These are phyloP conservation scores for Rhodotorula graminis DNA, from an alignment of 768 basidiomycete genomes.

Conservation along the genomic window DNA sequence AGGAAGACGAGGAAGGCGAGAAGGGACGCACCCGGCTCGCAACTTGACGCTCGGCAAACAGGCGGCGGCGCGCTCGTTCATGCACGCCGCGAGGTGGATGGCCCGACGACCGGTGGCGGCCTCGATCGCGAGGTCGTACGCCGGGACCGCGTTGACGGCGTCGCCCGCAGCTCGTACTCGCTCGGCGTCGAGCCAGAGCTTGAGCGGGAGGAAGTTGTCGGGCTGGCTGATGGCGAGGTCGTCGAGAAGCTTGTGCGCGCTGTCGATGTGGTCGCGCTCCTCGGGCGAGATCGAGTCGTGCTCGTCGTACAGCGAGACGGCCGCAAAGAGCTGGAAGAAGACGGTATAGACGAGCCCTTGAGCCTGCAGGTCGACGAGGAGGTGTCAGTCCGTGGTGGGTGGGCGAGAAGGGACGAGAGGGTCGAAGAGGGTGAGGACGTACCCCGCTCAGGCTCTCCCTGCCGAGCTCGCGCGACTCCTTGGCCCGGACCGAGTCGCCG, in stretches of 20 bases:
- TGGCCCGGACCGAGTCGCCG: conserved; percentile 5
- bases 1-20: fast-evolving
- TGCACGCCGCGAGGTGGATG: conserved; percentile 10
- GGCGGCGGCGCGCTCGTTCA: conserved; percentile 30
- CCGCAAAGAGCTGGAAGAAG: conserved; percentile 32
- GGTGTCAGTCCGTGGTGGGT: not conserved
- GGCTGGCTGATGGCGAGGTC: conserved; percentile 20
- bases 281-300: not conserved
- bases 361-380: not conserved
- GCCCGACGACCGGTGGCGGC: not conserved
- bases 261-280: conserved; percentile 4
- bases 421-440: not conserved
- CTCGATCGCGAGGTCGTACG: conserved; percentile 28
- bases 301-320: conserved; percentile 22
- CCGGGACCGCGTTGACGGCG: not conserved
- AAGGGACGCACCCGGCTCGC: conserved; percentile 1
- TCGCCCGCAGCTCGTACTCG: not conserved
- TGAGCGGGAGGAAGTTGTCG: conserved; percentile 16
- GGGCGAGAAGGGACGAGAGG: not conserved
- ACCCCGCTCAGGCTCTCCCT: conserved; percentile 15
- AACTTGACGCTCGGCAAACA: conserved; percentile 20
- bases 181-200: conserved; percentile 38
- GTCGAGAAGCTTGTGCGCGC: not conserved
- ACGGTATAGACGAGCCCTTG: conserved; percentile 29
- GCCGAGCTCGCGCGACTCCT: conserved; percentile 11